A percentile compares a stretch with the other conserved stretches of the same genome.
Evolutionary conservation across 495 filamentous ascomycete genomes (phyloP).

Genomic region (Recurvomyces mirabilis): DNA sequence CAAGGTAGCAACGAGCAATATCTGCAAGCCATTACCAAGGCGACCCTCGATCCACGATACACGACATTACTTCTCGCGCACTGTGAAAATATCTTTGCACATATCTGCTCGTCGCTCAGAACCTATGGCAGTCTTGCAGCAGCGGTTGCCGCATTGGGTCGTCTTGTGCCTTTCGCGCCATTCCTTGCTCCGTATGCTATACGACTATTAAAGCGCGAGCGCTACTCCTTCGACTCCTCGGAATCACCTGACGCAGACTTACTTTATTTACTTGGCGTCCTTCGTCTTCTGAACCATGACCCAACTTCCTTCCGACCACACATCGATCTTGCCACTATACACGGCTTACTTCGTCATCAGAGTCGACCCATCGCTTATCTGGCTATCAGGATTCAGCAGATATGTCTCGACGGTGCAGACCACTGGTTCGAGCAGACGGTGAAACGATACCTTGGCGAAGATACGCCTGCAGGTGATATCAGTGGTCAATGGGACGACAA

Average conservation of each 20-base stretch:
- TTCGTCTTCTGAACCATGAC: conserved; percentile 67
- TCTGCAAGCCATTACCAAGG: conserved; percentile 55
- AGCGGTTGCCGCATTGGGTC: conserved; percentile 61
- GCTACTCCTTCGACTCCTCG: background rate
- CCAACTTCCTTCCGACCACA: conserved; percentile 48
- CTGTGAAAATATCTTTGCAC: conserved; percentile 62
- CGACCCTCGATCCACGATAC: conserved; percentile 51
- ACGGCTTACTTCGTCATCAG: conserved; percentile 53
- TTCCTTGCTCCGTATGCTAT: conserved; percentile 47
- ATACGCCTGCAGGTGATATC: conserved; percentile 37
- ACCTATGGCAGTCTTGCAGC: conserved; percentile 35
- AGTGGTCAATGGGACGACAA: conserved; percentile 64
- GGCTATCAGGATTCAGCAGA: conserved; percentile 64
- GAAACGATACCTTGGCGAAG: conserved; percentile 46
- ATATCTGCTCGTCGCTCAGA: conserved; percentile 70
- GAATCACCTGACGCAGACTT: background rate
- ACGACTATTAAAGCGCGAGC: conserved; percentile 18
- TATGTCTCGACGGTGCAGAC: conserved; percentile 74
- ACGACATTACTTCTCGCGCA: conserved; percentile 59
- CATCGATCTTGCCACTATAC: conserved; percentile 53
- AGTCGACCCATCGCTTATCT: conserved; percentile 60
- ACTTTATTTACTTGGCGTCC: conserved; percentile 52
- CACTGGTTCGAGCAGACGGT: conserved; percentile 60
- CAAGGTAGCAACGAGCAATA: conserved; percentile 51
- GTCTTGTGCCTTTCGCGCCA: conserved; percentile 68